phyloP scores from a whole-genome alignment of 768 basidiomycete species.

The Leccinum variicolor region DNA sequence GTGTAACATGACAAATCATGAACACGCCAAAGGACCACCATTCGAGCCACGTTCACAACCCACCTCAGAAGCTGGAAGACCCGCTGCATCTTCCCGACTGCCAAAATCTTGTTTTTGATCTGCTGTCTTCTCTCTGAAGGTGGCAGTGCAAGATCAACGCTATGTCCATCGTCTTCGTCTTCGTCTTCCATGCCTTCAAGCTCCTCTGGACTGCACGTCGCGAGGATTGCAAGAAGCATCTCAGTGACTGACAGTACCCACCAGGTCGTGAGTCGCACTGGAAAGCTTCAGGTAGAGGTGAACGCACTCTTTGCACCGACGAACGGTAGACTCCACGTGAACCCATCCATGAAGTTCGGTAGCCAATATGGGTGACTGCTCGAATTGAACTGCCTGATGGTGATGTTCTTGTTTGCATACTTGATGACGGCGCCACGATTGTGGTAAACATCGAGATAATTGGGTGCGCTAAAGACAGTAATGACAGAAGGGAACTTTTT shows the following conservation, averaged over 20 bases:
- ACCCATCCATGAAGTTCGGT: slow-evolving; percentile 98
- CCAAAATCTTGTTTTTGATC: slow-evolving; percentile 93
- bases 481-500: slow-evolving; percentile 97
- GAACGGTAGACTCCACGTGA: slow-evolving; percentile 98
- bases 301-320: slow-evolving; percentile 93
- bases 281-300: not conserved
- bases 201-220: slow-evolving; percentile 93
- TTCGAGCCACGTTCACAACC: slow-evolving; percentile 23
- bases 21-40: not conserved
- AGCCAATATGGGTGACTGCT: slow-evolving; percentile 90
- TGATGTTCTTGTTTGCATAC: slow-evolving; percentile 96
- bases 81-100: slow-evolving; percentile 86
- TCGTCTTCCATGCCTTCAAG: slow-evolving; percentile 64
- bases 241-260: slow-evolving; percentile 69
- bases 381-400: slow-evolving; percentile 85
- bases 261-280: not conserved
- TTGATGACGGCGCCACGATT: slow-evolving; percentile 97
- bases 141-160: slow-evolving; percentile 30
- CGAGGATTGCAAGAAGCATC: slow-evolving; percentile 93
- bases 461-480: slow-evolving; percentile 97
- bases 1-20: not conserved
- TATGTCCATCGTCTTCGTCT: slow-evolving; percentile 25
- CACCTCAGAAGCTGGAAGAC: slow-evolving; percentile 89
- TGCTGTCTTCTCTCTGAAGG: slow-evolving; percentile 58
- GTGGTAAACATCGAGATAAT: slow-evolving; percentile 96